phyloP scores from a whole-genome alignment of 768 basidiomycete species.

The Tephrocybe sp. region DNA sequence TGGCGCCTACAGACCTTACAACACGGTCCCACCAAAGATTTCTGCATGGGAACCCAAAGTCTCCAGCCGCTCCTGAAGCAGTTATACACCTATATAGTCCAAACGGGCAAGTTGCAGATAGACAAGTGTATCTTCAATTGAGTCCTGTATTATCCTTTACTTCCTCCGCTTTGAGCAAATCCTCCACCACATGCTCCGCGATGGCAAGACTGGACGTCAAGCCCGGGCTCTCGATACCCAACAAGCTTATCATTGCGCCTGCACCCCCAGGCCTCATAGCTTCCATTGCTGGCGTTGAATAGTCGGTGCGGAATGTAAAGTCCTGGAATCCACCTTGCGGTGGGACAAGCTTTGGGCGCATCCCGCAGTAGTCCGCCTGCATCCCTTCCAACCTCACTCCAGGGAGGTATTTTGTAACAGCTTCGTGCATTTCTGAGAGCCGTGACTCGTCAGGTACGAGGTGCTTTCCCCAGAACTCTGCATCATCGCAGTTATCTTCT shows the following conservation, averaged over 20 bases:
- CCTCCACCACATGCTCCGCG: conserved; percentile 77
- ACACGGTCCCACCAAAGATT: conserved; percentile 82
- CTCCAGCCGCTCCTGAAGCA: conserved; percentile 37
- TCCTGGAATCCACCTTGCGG: conserved; percentile 81
- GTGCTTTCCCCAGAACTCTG: conserved; percentile 76
- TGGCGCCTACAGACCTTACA: conserved; percentile 88
- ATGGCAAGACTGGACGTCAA: conserved; percentile 86
- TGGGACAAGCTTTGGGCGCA: conserved; percentile 84
- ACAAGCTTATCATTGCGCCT: conserved; percentile 72
- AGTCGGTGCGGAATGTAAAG: conserved; percentile 72
- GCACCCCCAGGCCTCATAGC: conserved; percentile 19
- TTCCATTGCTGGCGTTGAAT: conserved; percentile 35
- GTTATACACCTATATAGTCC: not conserved
- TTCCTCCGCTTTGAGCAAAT: conserved; percentile 38
- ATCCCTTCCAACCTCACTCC: conserved; percentile 58
- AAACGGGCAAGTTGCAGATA: not conserved
- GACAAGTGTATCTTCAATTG: conserved; percentile 11
- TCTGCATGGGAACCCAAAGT: conserved; percentile 82
- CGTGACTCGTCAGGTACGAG: conserved; percentile 64
- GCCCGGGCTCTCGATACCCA: conserved; percentile 93
- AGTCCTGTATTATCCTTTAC: conserved; percentile 6
- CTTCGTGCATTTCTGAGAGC: conserved; percentile 63
- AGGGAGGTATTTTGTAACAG: conserved; percentile 76
- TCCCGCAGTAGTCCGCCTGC: conserved; percentile 80
- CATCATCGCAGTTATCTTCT: conserved; percentile 41